Conservation (phyloP, 2,329 filamentous ascomycete genomes). For the Ophiosphaerella narmari region DNA sequence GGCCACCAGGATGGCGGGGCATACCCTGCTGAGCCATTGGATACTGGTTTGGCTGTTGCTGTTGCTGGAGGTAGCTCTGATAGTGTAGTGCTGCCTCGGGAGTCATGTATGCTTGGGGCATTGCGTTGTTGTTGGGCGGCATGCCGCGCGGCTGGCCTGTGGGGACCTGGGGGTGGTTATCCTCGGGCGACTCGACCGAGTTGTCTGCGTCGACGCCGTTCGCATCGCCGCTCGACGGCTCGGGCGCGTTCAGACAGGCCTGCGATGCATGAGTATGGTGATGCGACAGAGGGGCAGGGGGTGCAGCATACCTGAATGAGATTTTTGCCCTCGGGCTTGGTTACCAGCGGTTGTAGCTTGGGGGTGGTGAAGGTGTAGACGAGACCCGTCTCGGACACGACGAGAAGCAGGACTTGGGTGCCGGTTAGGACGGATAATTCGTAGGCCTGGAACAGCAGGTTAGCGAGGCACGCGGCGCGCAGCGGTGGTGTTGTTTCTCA, state of each 20-base stretch:
- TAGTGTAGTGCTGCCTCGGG: constrained; percentile 76
- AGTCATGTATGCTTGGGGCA: constrained; percentile 67
- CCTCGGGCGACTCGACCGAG: constrained; percentile 84
- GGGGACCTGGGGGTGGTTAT: constrained; percentile 78
- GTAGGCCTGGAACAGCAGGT: constrained; percentile 70
- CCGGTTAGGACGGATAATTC: constrained; percentile 96
- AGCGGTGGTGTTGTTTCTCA: constrained; percentile 23
- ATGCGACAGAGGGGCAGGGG: constrained; percentile 8
- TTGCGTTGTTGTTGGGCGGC: constrained; percentile 66
- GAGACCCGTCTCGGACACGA: constrained; percentile 95
- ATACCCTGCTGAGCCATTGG: constrained; percentile 79
- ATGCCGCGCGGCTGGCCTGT: constrained; percentile 70
- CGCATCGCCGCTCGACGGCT: constrained; percentile 79
- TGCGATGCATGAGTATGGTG: constrained; percentile 54
- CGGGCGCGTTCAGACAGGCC: constrained; percentile 96
- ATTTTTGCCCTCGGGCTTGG: constrained; percentile 98
- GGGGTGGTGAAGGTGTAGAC: constrained; percentile 99
- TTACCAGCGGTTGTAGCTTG: constrained; percentile 96
- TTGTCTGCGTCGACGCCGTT: constrained; percentile 58
- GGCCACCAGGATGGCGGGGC: constrained; percentile 64
- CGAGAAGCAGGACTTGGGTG: constrained; percentile 93
- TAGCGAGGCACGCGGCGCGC: constrained; percentile 2
- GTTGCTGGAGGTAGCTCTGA: constrained; percentile 77
- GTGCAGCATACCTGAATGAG: constrained; percentile 81
- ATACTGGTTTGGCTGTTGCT: constrained; percentile 68